These are phyloP conservation scores for Ajuga reptans DNA, from an alignment of 305 asterid genomes.

Conservation along the genomic window DNA sequence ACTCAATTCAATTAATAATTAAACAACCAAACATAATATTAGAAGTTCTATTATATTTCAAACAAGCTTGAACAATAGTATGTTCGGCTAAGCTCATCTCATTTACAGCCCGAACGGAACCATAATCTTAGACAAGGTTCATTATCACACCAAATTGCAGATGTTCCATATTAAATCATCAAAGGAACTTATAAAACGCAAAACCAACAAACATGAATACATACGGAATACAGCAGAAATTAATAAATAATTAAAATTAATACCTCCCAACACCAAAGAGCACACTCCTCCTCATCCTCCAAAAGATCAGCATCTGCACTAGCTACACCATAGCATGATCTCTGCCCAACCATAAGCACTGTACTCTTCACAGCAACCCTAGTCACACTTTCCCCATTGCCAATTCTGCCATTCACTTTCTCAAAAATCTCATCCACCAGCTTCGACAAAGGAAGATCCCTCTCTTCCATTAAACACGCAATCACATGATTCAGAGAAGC, in stretches of 20 bases:
- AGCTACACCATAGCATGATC: conserved; percentile 54
- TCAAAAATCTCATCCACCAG: conserved; percentile 55
- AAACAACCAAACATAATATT: no score
- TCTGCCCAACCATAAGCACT: conserved; percentile 69
- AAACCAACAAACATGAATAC: background rate
- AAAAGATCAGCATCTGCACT: conserved; percentile 62
- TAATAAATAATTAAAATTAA: background rate
- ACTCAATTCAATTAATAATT: no score
- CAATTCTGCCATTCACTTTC: conserved; percentile 37
- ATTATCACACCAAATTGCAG: background rate
- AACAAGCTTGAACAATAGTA: no score
- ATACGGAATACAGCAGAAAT: background rate
- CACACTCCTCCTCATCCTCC: conserved; percentile 63
- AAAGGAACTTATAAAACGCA: background rate
- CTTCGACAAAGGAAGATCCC: conserved; percentile 55
- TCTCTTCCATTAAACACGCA: conserved; percentile 74
- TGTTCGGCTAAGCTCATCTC: no score
- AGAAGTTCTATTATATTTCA: no score
- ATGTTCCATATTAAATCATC: background rate
- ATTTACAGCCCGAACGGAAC: background rate
- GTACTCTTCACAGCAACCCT: conserved; percentile 56
- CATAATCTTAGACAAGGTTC: background rate
- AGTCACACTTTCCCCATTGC: conserved; percentile 32
- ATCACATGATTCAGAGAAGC: conserved; percentile 35
- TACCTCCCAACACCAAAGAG: conserved; percentile 98